Conservation (phyloP, 805 yeast genomes). For the Pichia heedii region DNA sequence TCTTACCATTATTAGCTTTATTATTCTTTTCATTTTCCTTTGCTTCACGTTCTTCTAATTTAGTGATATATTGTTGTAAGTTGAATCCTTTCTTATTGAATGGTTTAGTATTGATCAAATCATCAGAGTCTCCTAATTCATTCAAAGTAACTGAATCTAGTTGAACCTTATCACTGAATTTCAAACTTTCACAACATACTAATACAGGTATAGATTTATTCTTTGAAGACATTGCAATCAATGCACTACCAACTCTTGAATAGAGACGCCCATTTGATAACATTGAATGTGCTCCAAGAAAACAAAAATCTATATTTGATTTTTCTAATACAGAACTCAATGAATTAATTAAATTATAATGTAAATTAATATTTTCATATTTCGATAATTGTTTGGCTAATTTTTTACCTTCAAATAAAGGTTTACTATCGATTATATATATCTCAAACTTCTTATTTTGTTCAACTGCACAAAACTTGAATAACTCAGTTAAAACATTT, state of each 20-base stretch:
- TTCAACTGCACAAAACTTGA: conserved; percentile 55
- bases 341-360: conserved; percentile 73
- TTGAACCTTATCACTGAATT: conserved; percentile 91
- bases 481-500: conserved; percentile 66
- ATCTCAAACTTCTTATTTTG: conserved; percentile 64
- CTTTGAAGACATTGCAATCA: conserved; percentile 85
- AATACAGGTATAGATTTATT: conserved; percentile 86
- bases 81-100: conserved; percentile 55
- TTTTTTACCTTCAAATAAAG: conserved; percentile 85
- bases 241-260: conserved; percentile 91
- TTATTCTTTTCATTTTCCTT: conserved; percentile 21
- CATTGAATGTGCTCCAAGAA: conserved; percentile 96
- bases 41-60: conserved; percentile 27
- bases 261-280: conserved; percentile 88
- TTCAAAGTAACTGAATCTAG: conserved; percentile 91
- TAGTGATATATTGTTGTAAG: conserved; percentile 50
- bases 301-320: conserved; percentile 74
- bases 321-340: conserved; percentile 65
- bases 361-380: conserved; percentile 52
- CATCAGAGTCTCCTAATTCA: conserved; percentile 78
- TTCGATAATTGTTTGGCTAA: conserved; percentile 57
- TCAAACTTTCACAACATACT: conserved; percentile 91
- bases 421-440: conserved; percentile 86
- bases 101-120: conserved; percentile 48
- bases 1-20: conserved; percentile 4